A percentile compares a stretch with the other conserved stretches of the same genome.
Conservation (phyloP, 2,329 filamentous ascomycete genomes). For the Aspergillus sp. region DNA sequence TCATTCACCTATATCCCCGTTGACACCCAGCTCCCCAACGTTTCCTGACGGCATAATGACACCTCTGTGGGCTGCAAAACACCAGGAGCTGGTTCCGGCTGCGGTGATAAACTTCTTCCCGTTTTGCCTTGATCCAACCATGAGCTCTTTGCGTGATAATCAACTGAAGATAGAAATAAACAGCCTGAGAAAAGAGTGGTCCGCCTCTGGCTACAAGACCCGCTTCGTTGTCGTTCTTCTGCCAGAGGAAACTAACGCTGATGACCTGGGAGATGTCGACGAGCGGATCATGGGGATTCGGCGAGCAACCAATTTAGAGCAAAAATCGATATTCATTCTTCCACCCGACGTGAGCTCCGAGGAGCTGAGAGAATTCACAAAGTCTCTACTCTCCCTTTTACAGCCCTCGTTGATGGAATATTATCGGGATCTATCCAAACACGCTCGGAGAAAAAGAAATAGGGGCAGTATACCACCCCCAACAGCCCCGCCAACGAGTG, state of each 20-base stretch:
- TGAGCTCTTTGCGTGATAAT: constrained; percentile 78
- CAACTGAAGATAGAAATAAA: constrained; percentile 85
- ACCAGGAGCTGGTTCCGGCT: constrained; percentile 79
- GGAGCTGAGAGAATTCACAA: constrained; percentile 72
- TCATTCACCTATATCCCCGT: constrained; percentile 87
- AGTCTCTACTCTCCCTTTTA: constrained; percentile 69
- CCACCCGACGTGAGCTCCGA: constrained; percentile 69
- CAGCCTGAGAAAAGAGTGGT: constrained; percentile 67
- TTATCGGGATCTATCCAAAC: constrained; percentile 91
- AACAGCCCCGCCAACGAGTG: constrained; percentile 76
- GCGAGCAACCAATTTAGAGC: constrained; percentile 74
- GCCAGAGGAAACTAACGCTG: constrained; percentile 67
- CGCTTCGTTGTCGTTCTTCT: constrained; percentile 76
- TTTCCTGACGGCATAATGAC: constrained; percentile 90
- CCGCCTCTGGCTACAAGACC: constrained; percentile 65
- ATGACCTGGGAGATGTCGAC: constrained; percentile 62
- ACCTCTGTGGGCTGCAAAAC: constrained; percentile 80
- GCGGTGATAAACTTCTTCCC: constrained; percentile 79
- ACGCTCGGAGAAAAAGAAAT: constrained; percentile 82
- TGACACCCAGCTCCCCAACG: constrained; percentile 76
- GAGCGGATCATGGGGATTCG: constrained; percentile 79
- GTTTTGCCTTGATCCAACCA: constrained; percentile 69
- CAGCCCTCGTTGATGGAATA: constrained; percentile 80
- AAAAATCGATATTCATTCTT: constrained; percentile 82
- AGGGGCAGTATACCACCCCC: constrained; percentile 76